Evolutionary conservation across 352 stramenopile genomes (phyloP).

Genomic region (Phytophthora chlamydospora): DNA sequence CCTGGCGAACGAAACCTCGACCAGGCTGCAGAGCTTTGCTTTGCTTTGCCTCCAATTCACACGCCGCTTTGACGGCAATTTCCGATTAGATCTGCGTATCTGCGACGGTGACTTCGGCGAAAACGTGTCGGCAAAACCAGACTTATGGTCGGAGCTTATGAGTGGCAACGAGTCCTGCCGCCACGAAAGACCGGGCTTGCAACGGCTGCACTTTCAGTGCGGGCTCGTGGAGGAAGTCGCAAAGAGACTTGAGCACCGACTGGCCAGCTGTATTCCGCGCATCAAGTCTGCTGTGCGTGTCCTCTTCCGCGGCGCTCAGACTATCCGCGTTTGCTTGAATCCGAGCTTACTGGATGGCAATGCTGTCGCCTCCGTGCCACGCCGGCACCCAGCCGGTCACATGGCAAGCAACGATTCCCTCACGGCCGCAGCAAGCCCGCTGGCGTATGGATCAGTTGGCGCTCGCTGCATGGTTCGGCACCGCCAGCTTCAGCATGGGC

Average conservation of each 20-base stretch:
- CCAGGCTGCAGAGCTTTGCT: too few relatives aligned
- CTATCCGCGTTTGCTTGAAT: slow-evolving; percentile 10
- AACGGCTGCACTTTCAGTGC: too few relatives aligned
- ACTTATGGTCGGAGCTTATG: too few relatives aligned
- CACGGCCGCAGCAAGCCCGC: slow-evolving; percentile 15
- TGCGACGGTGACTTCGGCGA: too few relatives aligned
- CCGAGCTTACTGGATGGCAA: slow-evolving; percentile 29
- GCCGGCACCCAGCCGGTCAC: slow-evolving; percentile 17
- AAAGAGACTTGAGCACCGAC: background rate
- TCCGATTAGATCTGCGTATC: too few relatives aligned
- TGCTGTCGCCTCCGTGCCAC: background rate
- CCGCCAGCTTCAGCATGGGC: slow-evolving; percentile 1
- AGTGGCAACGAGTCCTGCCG: too few relatives aligned
- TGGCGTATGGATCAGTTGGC: slow-evolving; percentile 22
- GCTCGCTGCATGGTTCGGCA: slow-evolving; percentile 8
- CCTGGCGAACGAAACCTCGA: too few relatives aligned
- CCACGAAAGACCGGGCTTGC: too few relatives aligned
- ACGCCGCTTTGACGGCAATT: too few relatives aligned
- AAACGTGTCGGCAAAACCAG: too few relatives aligned
- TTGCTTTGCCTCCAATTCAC: too few relatives aligned
- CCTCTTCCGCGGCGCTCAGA: slow-evolving; percentile 9
- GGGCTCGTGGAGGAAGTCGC: too few relatives aligned
- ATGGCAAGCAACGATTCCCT: slow-evolving; percentile 18
- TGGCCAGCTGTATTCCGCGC: slow-evolving; percentile 9
- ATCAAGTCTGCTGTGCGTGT: background rate